These are phyloP conservation scores for Fraxinus baroniana DNA, from an alignment of 305 asterid species.

Conservation along the genomic window DNA sequence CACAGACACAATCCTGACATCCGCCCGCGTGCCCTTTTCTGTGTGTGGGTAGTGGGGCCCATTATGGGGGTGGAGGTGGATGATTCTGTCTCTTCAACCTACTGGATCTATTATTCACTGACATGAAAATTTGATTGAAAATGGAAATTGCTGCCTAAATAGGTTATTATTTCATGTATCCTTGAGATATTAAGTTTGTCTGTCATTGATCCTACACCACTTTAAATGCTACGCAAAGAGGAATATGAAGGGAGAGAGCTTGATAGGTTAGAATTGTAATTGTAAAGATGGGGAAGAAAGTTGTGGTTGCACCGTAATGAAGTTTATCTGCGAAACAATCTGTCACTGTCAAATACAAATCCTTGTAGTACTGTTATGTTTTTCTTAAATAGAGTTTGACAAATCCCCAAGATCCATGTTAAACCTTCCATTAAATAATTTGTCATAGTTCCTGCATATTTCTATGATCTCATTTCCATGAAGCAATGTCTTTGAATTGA, in stretches of 20 bases:
- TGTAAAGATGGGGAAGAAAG: background rate
- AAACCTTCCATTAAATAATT: background rate
- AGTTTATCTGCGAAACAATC: background rate
- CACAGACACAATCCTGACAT: background rate
- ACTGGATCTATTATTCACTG: background rate
- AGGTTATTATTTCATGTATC: background rate
- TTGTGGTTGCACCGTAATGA: background rate
- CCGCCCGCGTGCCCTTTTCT: background rate
- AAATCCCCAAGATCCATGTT: background rate
- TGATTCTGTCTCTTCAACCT: background rate
- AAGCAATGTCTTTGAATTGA: background rate
- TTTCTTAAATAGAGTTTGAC: background rate
- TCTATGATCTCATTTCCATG: background rate
- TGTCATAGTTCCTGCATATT: background rate
- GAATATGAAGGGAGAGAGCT: background rate
- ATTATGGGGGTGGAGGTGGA: background rate
- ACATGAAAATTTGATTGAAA: background rate
- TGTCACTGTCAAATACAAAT: background rate
- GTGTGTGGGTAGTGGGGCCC: background rate
- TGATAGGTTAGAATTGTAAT: background rate
- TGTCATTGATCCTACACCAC: background rate
- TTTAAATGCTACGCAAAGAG: background rate
- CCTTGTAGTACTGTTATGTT: background rate
- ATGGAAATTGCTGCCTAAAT: background rate
- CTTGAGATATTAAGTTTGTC: background rate